Evolutionary conservation across 1,284 basidiomycete genomes (phyloP), one percentile per base, ranked within the genome.

Genomic region (Fomitiporia mediterranea): DNA sequence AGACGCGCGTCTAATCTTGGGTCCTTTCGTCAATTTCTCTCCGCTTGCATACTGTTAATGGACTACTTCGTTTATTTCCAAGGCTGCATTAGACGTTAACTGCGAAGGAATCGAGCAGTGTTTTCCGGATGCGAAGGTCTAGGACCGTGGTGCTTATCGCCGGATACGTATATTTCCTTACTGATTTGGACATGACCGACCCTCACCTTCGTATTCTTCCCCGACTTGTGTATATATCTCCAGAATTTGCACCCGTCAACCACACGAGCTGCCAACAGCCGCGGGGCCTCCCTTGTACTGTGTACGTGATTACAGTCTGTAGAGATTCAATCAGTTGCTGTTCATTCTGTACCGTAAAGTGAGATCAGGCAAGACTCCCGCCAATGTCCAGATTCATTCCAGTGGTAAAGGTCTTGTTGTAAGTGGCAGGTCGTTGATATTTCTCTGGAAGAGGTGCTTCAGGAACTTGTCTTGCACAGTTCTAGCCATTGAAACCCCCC

Each of bases 141-240:
- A 37, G 34, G 35, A 11, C 17, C 13, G 2, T n/a, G 35, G 35
- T n/a, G 35, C 17, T 51, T 21, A 38, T 30, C 25, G 30, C n/a
- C 40, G 53, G 53, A 38, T 55, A 55, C 53, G 53, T 55, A 40
- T 55, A 34, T 49, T 49, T 49, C 53, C 50, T 40, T 55, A 30
- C 38, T 55, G 35, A 21, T 25, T 28, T 48, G 30, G 38, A 39
- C 46, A 38, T 34, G 44, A 35, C 35, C 28, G 13, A 28, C 30
- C 53, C 53, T 55, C 53, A 55, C 53, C 21, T 47, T 43, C 25
- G 30, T 42, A 21, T 52, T 43, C 17, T 23, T 34, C 38, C 35
- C 17, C 51, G 28, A 42, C 35, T 25, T 15, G 23, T 28, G 30
- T 32, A 52, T 38, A 42, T 42, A 32, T 17, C 28, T 27, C 28